Conservation (phyloP, 768 basidiomycete species). For the Tubosaeta sp. region DNA sequence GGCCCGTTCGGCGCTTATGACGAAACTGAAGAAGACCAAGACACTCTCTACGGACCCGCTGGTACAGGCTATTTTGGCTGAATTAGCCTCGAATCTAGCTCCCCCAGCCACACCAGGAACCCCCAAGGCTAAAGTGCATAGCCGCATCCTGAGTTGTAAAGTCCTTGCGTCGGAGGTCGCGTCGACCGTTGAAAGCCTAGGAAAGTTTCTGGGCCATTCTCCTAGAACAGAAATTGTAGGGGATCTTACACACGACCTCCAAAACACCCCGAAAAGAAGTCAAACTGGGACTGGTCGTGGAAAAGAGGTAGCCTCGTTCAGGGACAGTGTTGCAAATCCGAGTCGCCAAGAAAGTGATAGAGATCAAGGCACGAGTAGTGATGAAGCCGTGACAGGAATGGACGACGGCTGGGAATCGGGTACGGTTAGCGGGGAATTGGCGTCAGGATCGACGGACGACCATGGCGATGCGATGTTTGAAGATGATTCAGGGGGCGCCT, state of each 20-base stretch:
- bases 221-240: slow-evolving; percentile 13
- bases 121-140: slow-evolving; percentile 56
- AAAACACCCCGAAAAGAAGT: slow-evolving; percentile 10
- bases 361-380: slow-evolving; percentile 18
- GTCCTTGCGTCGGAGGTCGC: slow-evolving; percentile 57
- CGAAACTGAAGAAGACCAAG: slow-evolving; percentile 73
- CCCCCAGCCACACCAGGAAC: slow-evolving; percentile 38
- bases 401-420: slow-evolving; percentile 42
- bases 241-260: slow-evolving; percentile 9
- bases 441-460: slow-evolving; percentile 36
- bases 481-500: slow-evolving; percentile 21
- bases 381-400: slow-evolving; percentile 2
- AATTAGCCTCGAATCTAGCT: slow-evolving; percentile 38
- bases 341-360: slow-evolving; percentile 13
- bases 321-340: background rate
- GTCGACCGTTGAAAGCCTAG: slow-evolving; percentile 48
- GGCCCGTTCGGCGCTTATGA: slow-evolving; percentile 60
- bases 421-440: slow-evolving; percentile 26
- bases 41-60: slow-evolving; percentile 46
- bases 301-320: slow-evolving; percentile 1
- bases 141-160: slow-evolving; percentile 73
- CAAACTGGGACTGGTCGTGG: background rate
- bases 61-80: slow-evolving; percentile 43
- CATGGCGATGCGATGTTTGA: slow-evolving; percentile 29
- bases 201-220: slow-evolving; percentile 35